Base-by-base conservation (phyloP, 331 rosid species). In the Pyracantha coccinea region DNA sequence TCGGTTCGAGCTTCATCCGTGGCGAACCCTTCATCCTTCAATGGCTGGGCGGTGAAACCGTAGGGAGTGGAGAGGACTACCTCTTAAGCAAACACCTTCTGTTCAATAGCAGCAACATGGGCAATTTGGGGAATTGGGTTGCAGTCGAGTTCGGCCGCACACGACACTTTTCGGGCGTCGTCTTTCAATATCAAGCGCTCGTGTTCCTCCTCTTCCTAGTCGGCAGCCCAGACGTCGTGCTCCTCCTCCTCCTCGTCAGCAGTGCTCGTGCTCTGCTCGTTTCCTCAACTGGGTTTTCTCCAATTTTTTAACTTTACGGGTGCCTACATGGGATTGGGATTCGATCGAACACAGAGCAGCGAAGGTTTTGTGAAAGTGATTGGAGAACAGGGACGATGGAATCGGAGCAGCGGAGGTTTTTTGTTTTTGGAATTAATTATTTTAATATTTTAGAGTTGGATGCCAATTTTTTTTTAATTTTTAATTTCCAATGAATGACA, bases 301-400 rank as follows among this genome's bases (percentile, higher is more conserved):
- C 7, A 29, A 54, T 67, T 27, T 68, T 45, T 17, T 19, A n/a
- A 72, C 72, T 31, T 69, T 45, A 58, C 70, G 72, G 62, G 71
- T 81, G 81, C 78, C 81, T 90, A 84, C 96, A 90, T 90, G 96
- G 91, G 96, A 86, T 87, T 89, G 84, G 84, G 79, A 81, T 69
- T 79, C 57, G 54, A 81, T 73, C 79, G 66, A 16, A 66, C 64
- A 64, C 63, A 76, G 85, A 84, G 76, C 77, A 80, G 65, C 66
- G 59, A 59, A 57, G 82, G 66, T 68, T 83, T 23, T 25, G 19
- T 8, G 19, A n/a, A 58, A 33, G 76, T 58, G 24, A 58, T 70
- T 59, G 53, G 19, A 71, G 78, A 60, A 41, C 68, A 52, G 68
- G 79, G 87, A 82, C 58, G 74, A 86, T 86, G 92, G 90, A 84